Evolutionary conservation across 1,284 basidiomycete species (phyloP), one percentile per base, ranked within the genome.

Genomic region (Pseudozyma thailandica): DNA sequence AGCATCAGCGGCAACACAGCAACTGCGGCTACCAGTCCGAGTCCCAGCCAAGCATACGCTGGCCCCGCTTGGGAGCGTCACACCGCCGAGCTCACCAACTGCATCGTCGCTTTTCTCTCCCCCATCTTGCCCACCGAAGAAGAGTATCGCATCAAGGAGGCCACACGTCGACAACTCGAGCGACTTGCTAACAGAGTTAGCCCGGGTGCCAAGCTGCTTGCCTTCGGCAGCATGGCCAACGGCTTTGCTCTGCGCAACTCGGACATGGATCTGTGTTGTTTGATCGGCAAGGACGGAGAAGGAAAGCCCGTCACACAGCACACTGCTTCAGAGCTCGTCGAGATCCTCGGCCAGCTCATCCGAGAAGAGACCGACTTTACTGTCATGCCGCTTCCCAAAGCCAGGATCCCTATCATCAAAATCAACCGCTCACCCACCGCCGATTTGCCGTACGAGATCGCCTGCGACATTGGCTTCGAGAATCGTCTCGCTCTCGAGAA

Each of bases 391-490:
- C 86, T 98, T 33, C 94, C 95, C 6, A 92, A 95, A 84, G 95
- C 95, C 16, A 90, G 95, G 75, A 98, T 98, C 86, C 95, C 95
- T 23, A 98, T 98, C 84, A 93, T 98, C 83, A 98, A 98, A 86
- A 88, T 98, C 58, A 93, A 91, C 39, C 88, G 97, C 50, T 65
- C 94, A 75, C 91, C 94, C 16, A 94, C 93, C 0, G 89, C 90
- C 15, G 93, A 92, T 2, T 86, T 96, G 8, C 76, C 80, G 10
- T 78, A 72, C 84, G 86, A 86, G 42, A 86, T 98, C 75, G 91
- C 94, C 18, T 98, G 95, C 83, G 95, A 98, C 84, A 98, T 98
- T 76, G 95, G 95, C 26, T 98, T 98, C 75, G 95, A 97, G 86
- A 98, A 98, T 85, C 88, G 94, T 75, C 86, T 98, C 44, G 95